Evolutionary conservation across 768 basidiomycete species (phyloP), one percentile per base, ranked within the genome.

Genomic region (Serendipita sp.): DNA sequence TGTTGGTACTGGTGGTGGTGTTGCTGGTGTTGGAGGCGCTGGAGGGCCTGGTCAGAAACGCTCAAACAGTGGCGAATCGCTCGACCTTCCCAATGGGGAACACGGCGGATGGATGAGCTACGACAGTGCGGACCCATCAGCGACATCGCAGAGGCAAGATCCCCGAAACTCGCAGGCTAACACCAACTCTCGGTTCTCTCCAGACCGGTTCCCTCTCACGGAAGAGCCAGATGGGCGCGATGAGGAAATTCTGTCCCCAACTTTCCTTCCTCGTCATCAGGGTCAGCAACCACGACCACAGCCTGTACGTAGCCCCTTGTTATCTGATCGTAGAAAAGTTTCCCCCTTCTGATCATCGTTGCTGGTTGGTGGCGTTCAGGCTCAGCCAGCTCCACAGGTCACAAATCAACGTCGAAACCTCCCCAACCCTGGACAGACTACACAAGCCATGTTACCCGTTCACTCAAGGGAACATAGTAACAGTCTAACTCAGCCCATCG

Each of bases 81-180:
- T 60, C 56, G 56, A 60, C 56, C 35, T 60, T 24, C 56, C 56
- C 4, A 60, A 60, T 37, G 56, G 56, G 56, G 56, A 60, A n/a
- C 56, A 60, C 56, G 56, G 56, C 56, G 56, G 56, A 24, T 60
- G 56, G 56, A 30, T 60, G 10, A 60, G 56, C 37, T 60, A 60
- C 56, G 56, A 60, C 28, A 60, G 56, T 34, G 28, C 56, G 8
- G 56, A 60, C n/a, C 56, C 28, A n/a, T 35, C 18, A 8, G 10
- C 24, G 1, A 11, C 28, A n/a, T 35, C 28, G 37, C 24, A 37
- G 16, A 35, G 28, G 16, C n/a, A 18, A 51, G 56, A 60, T 8
- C 13, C 10, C 28, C 28, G 35, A 30, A 24, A 35, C 18, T 24
- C 24, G 11, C 56, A 60, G 30, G 56, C 5, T 38, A 30, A 60